Base-by-base conservation (phyloP, 495 filamentous ascomycete genomes). In the Sporormia fimetaria region DNA sequence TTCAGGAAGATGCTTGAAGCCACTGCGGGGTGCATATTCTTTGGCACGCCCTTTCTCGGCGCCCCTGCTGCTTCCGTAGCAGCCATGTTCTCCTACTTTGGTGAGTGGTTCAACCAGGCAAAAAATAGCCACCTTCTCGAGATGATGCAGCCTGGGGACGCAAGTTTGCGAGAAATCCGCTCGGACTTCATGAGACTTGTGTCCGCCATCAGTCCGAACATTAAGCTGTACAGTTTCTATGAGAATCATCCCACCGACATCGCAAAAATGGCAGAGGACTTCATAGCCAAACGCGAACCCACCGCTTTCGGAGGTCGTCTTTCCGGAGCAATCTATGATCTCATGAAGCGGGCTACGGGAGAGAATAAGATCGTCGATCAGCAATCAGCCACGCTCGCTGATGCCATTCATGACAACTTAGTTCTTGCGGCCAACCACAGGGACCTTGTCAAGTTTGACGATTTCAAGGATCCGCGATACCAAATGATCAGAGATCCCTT, bases 341-440 rank as follows among this genome's bases (percentile, higher is more conserved):
- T 36, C 7, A 6, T 36, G 9, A 36, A 22, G 18, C 18, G 9
- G 12, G 33, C 33, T 4, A 17, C 5, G 7, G 33, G 33, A 22
- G 6, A 14, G 6, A 5, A 20, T 4, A 36, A 14, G 37, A 34
- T 29, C n/a, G 59, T 62, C 17, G 56, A 36, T 15, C 53, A 54
- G 14, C 54, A 59, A 25, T 62, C 59, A 3, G 59, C 59, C n/a
- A 60, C 58, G 9, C 47, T 63, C n/a, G 46, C 33, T 1, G 54
- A 54, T 32, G 40, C 51, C 9, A 55, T 58, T 1, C n/a, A n/a
- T n/a, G 49, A 56, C 9, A 44, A 52, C 22, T 12, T 27, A 17
- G 60, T 59, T 1, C 40, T 63, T 14, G 59, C 55, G 1, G 42
- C 45, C 11, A 60, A 60, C 23, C 60, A 63, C 31, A 50, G 59